A percentile compares a stretch with the other conserved stretches of the same genome.
Conservation (phyloP, 2,329 filamentous ascomycete genomes). For the Arthroderma sp. region DNA sequence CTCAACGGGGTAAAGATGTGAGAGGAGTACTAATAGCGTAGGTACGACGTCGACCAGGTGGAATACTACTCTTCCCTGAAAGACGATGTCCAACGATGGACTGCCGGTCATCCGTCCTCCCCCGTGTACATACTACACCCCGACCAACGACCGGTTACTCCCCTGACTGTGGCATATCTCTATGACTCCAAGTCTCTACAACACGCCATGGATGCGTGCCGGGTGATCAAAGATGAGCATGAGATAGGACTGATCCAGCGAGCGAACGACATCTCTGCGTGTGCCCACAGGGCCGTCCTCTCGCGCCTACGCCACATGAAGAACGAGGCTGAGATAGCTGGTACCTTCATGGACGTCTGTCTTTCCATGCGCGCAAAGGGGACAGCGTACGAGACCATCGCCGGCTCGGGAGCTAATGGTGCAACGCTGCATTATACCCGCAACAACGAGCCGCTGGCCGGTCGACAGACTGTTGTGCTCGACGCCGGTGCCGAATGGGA, state of each 20-base stretch:
- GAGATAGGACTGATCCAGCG: slow-evolving; percentile 61
- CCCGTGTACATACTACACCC: slow-evolving; percentile 30
- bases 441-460: slow-evolving; percentile 57
- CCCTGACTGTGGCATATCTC: neutral
- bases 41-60: slow-evolving; percentile 60
- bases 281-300: slow-evolving; percentile 53
- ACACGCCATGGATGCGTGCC: slow-evolving; percentile 52
- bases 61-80: slow-evolving; percentile 43
- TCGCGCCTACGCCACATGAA: slow-evolving; percentile 49
- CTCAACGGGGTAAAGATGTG: neutral
- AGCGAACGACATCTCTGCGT: slow-evolving; percentile 58
- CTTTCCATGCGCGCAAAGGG: slow-evolving; percentile 63
- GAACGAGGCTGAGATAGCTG: slow-evolving; percentile 77
- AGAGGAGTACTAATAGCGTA: slow-evolving; percentile 17
- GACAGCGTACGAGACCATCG: slow-evolving; percentile 79
- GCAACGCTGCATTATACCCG: slow-evolving; percentile 80
- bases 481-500: slow-evolving; percentile 71
- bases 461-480: slow-evolving; percentile 67
- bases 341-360: slow-evolving; percentile 63
- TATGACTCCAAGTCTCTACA: slow-evolving; percentile 22
- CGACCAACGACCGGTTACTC: slow-evolving; percentile 22
- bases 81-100: slow-evolving; percentile 39
- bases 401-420: slow-evolving; percentile 66
- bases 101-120: slow-evolving; percentile 15
- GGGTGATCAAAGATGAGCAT: slow-evolving; percentile 62